Base-by-base conservation (phyloP, 139 green algal species). In the Pseudopediastrum boryanum region DNA sequence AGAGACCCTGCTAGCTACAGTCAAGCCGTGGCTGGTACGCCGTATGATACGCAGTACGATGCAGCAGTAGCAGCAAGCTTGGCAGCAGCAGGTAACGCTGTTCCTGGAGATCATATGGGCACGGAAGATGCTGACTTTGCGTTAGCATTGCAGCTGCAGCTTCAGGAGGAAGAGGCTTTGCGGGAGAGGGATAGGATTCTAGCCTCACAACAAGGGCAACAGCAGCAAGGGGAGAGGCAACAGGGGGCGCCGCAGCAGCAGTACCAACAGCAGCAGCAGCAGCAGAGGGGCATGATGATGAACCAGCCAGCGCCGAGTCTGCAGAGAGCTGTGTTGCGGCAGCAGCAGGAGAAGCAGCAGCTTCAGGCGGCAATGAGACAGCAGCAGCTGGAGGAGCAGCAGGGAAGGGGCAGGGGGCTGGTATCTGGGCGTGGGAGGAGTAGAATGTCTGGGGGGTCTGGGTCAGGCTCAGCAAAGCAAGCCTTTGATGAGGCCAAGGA, bases 131-230 rank as follows among this genome's bases (percentile, higher is more conserved):
- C 90, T 0, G 94, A 98, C 83, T 84, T 94, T 77, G 94, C 92
- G 33, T 69, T 96, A 58, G 94, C 94, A 7, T 65, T 98, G 77
- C 87, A 94, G 82, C 84, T 98, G 77, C 94, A 98, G 72, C 61
- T 95, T 73, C 83, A 95, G 69, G 87, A 89, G 76, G 79, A 92
- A 62, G 61, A 83, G 44, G 75, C 44, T 33, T 54, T n/a, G 58
- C 58, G 7, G n/a, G 39, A 38, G 52, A 16, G 23, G 42, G 54
- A 31, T 19, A 64, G 76, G 71, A n/a, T 66, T 61, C 51, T 54
- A 41, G 48, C n/a, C n/a, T n/a, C n/a, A n/a, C n/a, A 69, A 41
- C 67, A 68, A 48, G 59, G 33, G 70, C 51, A 77, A 43, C 50
- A 78, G 77, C 65, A 71, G 63, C 12, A 42, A 29, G 33, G 3